Evolutionary conservation across 116 monocot genomes (phyloP).

Genomic region (Thalassia testudinum): DNA sequence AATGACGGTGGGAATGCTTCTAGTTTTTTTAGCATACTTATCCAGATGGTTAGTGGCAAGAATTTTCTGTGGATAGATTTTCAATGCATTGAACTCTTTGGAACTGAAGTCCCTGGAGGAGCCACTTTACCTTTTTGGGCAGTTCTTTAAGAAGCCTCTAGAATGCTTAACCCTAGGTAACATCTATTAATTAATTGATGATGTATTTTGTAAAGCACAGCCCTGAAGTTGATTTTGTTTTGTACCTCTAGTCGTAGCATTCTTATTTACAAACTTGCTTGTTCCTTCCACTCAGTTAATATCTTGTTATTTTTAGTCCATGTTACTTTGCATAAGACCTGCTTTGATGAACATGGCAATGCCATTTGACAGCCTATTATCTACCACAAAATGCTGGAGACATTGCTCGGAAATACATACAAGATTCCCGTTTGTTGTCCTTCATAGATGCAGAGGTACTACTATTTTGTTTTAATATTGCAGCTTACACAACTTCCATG

Average conservation of each 20-base stretch:
- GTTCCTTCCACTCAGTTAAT: neutral
- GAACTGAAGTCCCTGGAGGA: conserved; percentile 97
- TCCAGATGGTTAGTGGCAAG: neutral
- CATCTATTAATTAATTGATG: neutral
- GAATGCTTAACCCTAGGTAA: conserved; percentile 95
- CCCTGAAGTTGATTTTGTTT: too few relatives aligned
- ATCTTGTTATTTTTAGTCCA: neutral
- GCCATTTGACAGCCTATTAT: conserved; percentile 63
- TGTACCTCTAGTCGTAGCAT: too few relatives aligned
- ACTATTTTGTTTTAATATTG: neutral
- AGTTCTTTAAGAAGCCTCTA: conserved; percentile 82
- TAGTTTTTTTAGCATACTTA: neutral
- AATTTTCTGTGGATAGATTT: conserved; percentile 36
- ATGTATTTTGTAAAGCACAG: neutral
- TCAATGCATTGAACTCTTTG: conserved; percentile 84
- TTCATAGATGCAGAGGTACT: conserved; percentile 97
- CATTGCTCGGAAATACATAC: conserved; percentile 81
- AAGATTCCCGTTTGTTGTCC: conserved; percentile 66
- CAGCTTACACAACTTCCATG: too few relatives aligned
- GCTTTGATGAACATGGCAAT: neutral
- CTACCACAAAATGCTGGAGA: conserved; percentile 89
- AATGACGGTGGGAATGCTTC: neutral
- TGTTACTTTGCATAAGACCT: too few relatives aligned
- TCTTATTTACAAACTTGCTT: too few relatives aligned
- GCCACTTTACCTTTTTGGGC: conserved; percentile 89